phyloP scores from a whole-genome alignment of 306 rosid species.

The Hylodesmum podocarpum region DNA sequence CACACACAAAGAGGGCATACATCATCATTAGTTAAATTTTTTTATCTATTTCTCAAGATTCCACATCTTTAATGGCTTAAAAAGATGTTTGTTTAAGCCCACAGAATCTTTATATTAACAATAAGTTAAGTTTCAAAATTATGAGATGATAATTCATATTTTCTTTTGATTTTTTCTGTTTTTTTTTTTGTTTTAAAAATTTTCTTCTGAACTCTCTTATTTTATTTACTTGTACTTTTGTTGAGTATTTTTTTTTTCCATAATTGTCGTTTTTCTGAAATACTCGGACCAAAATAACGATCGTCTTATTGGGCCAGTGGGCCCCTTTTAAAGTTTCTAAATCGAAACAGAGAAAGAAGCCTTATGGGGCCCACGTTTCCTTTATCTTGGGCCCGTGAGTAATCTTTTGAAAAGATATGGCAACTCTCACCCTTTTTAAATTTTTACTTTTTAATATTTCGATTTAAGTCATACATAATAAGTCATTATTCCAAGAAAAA shows the following conservation, averaged over 20 bases:
- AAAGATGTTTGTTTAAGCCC: not conserved
- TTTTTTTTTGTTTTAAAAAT: too few species aligned
- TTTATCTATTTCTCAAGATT: not conserved
- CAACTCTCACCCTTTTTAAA: not conserved
- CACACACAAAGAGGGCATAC: not conserved
- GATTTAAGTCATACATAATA: not conserved
- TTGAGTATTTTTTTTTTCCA: not conserved
- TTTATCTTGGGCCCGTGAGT: not conserved
- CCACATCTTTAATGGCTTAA: not conserved
- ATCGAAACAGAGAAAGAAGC: not conserved
- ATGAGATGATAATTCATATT: not conserved
- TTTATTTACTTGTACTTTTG: not conserved
- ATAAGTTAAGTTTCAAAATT: not conserved
- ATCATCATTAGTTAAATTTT: not conserved
- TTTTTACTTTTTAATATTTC: not conserved
- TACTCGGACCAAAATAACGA: not conserved
- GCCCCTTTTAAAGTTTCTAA: not conserved
- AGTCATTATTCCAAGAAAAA: not conserved
- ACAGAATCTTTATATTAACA: not conserved
- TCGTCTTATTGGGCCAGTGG: not conserved
- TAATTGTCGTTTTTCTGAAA: not conserved
- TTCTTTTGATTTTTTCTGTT: not conserved
- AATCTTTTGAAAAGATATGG: not conserved
- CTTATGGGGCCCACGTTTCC: not conserved
- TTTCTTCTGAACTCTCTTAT: not conserved